A percentile compares a stretch with the other conserved stretches of the same genome.
Evolutionary conservation across 106 monocot genomes (phyloP).

Genomic region (Apostasia ramifera): DNA sequence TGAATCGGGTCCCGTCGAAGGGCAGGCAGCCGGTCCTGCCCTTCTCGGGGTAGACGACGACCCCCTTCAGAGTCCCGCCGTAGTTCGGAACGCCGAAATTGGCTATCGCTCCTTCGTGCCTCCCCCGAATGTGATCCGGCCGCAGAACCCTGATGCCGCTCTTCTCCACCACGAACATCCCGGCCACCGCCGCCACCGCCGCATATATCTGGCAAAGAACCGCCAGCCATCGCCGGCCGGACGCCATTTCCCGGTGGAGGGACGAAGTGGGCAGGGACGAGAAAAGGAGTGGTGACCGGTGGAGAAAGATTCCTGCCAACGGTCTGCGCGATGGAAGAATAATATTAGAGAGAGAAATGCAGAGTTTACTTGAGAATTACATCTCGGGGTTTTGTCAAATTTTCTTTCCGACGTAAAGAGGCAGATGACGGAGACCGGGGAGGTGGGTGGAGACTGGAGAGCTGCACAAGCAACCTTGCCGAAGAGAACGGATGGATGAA

Average conservation of each 20-base stretch:
- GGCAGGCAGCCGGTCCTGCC: constrained; percentile 33
- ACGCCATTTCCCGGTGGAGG: constrained; percentile 8
- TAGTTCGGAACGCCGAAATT: constrained; percentile 69
- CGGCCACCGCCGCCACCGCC: constrained; percentile 4
- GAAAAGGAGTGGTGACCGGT: not conserved
- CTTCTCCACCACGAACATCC: constrained; percentile 76
- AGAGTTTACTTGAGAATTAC: not conserved
- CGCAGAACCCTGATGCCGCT: constrained; percentile 63
- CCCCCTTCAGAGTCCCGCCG: constrained; percentile 49
- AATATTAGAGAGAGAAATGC: constrained; percentile 3
- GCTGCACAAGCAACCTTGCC: too few species aligned
- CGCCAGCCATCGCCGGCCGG: not conserved
- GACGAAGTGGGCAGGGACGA: constrained; percentile 1
- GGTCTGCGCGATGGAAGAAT: constrained; percentile 4
- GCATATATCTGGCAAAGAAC: not conserved
- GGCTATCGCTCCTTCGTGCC: constrained; percentile 59
- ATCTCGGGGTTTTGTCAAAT: not conserved
- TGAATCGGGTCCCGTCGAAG: constrained; percentile 37
- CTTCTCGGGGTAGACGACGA: constrained; percentile 46
- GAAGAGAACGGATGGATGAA: too few species aligned
- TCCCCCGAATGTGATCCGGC: constrained; percentile 51
- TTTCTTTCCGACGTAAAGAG: not conserved
- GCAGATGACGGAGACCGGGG: not conserved
- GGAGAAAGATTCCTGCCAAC: constrained; percentile 3
- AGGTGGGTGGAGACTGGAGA: too few species aligned